Percentiles rank a stretch among this genome's conserved stretches.
Evolutionary conservation across 208 protist genomes (phyloP).

Genomic region (Crithidia bombi): DNA sequence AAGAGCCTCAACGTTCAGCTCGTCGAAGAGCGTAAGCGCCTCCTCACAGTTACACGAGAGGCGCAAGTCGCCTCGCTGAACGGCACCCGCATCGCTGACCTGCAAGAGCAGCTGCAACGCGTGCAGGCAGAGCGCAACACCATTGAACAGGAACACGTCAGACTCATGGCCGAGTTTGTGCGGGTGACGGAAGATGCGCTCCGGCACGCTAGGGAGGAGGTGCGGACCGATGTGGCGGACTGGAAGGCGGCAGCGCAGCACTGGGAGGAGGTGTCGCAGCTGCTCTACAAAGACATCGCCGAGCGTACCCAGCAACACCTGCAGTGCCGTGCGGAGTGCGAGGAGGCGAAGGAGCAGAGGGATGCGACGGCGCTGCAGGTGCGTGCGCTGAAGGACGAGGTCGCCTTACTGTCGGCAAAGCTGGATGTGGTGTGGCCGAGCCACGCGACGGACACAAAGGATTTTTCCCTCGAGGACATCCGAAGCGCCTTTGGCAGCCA

Average conservation of each 20-base stretch:
- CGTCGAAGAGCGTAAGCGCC: conserved; percentile 76
- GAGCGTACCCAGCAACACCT: conserved; percentile 78
- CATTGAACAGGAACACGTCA: conserved; percentile 76
- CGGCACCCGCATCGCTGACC: conserved; percentile 41
- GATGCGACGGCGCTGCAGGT: conserved; percentile 59
- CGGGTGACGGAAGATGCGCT: conserved; percentile 71
- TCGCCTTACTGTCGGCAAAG: conserved; percentile 68
- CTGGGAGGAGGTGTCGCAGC: conserved; percentile 87
- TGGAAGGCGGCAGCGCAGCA: conserved; percentile 62
- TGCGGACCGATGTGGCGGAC: conserved; percentile 69
- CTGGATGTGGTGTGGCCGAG: conserved; percentile 87
- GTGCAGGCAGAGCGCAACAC: conserved; percentile 44
- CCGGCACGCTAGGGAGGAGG: conserved; percentile 64
- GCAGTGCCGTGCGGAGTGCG: conserved; percentile 83
- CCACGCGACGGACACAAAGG: conserved; percentile 68
- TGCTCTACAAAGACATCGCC: conserved; percentile 88
- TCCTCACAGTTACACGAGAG: conserved; percentile 67
- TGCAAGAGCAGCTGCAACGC: conserved; percentile 55
- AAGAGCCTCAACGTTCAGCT: conserved; percentile 78
- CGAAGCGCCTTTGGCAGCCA: conserved; percentile 58
- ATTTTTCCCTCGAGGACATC: conserved; percentile 68
- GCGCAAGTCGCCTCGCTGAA: conserved; percentile 45
- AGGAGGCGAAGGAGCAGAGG: conserved; percentile 77
- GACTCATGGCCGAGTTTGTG: conserved; percentile 82
- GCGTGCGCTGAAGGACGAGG: conserved; percentile 43